Evolutionary conservation across 805 yeast species (phyloP).

Genomic region (Candida nanaspora): DNA sequence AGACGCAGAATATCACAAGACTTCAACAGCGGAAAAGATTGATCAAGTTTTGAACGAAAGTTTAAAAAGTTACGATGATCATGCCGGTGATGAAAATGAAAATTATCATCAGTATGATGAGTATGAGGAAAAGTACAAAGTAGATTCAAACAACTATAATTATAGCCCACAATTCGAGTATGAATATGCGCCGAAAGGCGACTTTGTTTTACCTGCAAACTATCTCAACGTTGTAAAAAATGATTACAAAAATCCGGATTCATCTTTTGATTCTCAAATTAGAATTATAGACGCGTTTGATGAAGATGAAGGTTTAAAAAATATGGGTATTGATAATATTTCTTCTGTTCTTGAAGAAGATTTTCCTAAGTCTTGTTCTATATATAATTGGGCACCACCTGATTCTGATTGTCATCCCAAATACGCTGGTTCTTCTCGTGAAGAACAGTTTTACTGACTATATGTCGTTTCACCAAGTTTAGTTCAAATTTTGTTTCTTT

Average conservation of each 20-base stretch:
- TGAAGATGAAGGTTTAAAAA: constrained; percentile 1
- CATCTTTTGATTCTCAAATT: constrained; percentile 14
- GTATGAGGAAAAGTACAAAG: too few species aligned
- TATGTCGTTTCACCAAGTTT: too few species aligned
- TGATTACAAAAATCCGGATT: constrained; percentile 4
- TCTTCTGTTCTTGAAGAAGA: not conserved
- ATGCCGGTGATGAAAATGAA: not conserved
- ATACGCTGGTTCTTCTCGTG: not conserved
- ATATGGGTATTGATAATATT: not conserved
- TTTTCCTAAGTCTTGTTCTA: not conserved
- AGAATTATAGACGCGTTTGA: constrained; percentile 11
- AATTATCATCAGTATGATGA: too few species aligned
- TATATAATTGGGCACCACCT: not conserved
- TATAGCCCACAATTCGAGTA: too few species aligned
- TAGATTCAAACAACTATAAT: too few species aligned
- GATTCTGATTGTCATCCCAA: not conserved
- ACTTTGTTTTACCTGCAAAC: not conserved
- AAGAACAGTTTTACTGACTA: not conserved
- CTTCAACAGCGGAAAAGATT: not conserved
- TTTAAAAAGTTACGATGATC: not conserved
- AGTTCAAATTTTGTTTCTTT: too few species aligned
- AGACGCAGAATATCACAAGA: too few species aligned
- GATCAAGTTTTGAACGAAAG: not conserved
- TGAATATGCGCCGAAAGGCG: not conserved
- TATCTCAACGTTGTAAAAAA: not conserved